These are phyloP conservation scores for Pseudogymnoascus sp. DNA, from an alignment of 2,329 filamentous ascomycete genomes.

Conservation along the genomic window DNA sequence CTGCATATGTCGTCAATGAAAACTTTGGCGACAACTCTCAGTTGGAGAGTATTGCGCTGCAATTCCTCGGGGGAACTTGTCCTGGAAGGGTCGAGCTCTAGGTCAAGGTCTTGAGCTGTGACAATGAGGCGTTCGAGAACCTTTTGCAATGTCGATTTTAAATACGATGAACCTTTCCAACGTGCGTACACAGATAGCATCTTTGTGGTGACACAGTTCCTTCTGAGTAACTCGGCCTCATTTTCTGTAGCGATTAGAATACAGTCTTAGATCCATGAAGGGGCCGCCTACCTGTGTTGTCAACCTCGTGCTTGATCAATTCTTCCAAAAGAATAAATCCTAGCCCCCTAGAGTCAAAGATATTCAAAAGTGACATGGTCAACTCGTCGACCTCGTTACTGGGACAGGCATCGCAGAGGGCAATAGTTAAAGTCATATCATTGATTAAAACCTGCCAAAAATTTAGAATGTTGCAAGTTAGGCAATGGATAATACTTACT, in stretches of 20 bases:
- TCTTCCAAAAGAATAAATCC: conserved; percentile 57
- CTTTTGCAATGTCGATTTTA: conserved; percentile 56
- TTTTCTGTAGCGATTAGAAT: conserved; percentile 40
- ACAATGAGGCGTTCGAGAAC: conserved; percentile 58
- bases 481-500: conserved; percentile 29
- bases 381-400: conserved; percentile 62
- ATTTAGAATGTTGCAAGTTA: conserved; percentile 9
- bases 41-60: conserved; percentile 56
- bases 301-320: conserved; percentile 60
- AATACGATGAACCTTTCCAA: conserved; percentile 59
- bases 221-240: conserved; percentile 57
- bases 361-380: conserved; percentile 57
- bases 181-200: conserved; percentile 64
- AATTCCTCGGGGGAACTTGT: conserved; percentile 53
- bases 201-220: conserved; percentile 64
- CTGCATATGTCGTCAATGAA: conserved; percentile 64
- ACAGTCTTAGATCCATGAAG: not conserved
- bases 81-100: conserved; percentile 58
- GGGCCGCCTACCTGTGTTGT: conserved; percentile 48
- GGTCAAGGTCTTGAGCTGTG: conserved; percentile 57
- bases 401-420: conserved; percentile 58
- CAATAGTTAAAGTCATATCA: conserved; percentile 53
- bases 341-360: conserved; percentile 59
- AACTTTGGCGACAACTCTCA: conserved; percentile 59
- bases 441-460: conserved; percentile 46